Percentiles rank a stretch among this genome's conserved stretches.
Conservation (phyloP, 2,329 filamentous ascomycete species). For the Sarocladium brachiariae region DNA sequence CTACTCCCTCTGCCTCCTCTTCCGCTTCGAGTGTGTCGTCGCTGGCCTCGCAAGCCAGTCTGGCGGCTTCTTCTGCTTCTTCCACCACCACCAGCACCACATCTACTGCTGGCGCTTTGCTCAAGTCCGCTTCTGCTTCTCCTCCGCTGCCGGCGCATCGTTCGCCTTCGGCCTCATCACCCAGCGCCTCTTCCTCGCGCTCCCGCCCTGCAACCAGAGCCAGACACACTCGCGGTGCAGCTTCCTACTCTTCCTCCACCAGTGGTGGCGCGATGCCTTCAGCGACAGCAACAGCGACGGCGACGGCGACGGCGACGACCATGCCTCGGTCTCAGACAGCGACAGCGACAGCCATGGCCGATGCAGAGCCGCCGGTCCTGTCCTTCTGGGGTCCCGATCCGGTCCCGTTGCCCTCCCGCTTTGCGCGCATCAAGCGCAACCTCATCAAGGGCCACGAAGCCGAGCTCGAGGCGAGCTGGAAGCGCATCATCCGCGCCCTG, state of each 20-base stretch:
- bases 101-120: background rate
- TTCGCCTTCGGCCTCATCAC: background rate
- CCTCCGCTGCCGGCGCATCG: background rate
- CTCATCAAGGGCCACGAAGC: conserved; percentile 49
- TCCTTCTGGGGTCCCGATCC: conserved; percentile 52
- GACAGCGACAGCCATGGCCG: conserved; percentile 4
- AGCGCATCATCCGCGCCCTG: conserved; percentile 44
- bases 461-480: conserved; percentile 48
- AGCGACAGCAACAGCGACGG: conserved; percentile 12
- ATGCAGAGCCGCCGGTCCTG: conserved; percentile 43
- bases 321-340: background rate
- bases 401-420: conserved; percentile 51
- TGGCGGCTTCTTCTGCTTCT: background rate
- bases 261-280: conserved; percentile 9
- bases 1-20: conserved; percentile 7
- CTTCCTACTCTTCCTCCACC: background rate
- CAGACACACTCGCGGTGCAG: background rate
- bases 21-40: conserved; percentile 12
- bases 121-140: background rate
- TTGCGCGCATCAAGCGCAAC: conserved; percentile 48
- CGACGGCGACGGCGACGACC: conserved; percentile 10
- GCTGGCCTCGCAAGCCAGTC: conserved; percentile 10
- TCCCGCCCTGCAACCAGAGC: background rate
- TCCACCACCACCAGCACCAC: background rate
- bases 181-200: background rate